phyloP scores from a whole-genome alignment of 208 protist species.

The Leishmania guyanensis region DNA sequence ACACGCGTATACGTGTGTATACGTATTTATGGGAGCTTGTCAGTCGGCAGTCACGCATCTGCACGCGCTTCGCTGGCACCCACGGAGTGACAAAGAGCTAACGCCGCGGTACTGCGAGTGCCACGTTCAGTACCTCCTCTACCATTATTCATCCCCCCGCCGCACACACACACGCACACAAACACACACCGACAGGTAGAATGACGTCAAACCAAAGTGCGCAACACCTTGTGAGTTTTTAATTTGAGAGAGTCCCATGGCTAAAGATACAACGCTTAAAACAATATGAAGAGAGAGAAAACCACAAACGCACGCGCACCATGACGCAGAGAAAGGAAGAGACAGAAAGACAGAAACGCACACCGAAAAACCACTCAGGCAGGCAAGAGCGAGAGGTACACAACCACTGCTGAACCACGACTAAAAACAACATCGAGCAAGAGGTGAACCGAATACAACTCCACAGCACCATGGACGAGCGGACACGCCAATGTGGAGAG shows the following conservation, averaged over 20 bases:
- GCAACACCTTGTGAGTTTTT: not conserved
- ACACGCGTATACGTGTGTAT: not conserved
- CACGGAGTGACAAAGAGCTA: not conserved
- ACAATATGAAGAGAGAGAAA: not conserved
- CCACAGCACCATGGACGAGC: not conserved
- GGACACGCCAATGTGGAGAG: not conserved
- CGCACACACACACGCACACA: too few species aligned
- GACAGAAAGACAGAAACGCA: not conserved
- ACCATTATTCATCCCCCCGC: not conserved
- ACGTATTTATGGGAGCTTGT: not conserved
- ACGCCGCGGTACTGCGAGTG: not conserved
- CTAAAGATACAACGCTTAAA: not conserved
- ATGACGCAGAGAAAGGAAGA: not conserved
- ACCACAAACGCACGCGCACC: not conserved
- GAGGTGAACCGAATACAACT: not conserved
- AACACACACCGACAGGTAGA: not conserved
- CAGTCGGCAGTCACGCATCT: not conserved
- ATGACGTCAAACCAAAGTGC: not conserved
- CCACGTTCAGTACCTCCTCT: not conserved
- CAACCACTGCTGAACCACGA: not conserved
- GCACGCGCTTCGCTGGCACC: not conserved
- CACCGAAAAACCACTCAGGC: not conserved
- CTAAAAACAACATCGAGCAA: slow-evolving; percentile 5
- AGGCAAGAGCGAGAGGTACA: not conserved
- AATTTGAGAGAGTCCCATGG: not conserved